A percentile compares a stretch with the other conserved stretches of the same genome.
Conservation (phyloP, 768 basidiomycete species). For the Lanmaoa pseudosensibilis region DNA sequence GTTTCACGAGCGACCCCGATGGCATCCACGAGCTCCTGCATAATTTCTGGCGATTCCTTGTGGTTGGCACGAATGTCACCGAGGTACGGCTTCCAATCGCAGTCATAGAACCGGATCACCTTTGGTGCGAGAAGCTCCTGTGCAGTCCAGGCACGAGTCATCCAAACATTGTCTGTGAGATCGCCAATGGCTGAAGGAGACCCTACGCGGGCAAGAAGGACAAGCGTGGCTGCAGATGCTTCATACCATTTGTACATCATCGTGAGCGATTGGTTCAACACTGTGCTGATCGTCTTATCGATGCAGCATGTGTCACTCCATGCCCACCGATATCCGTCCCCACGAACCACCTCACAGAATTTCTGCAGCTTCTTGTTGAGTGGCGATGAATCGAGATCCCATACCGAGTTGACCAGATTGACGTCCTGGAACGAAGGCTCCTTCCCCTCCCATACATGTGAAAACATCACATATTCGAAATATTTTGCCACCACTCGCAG, state of each 20-base stretch:
- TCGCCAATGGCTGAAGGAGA: not conserved
- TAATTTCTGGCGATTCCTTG: not conserved
- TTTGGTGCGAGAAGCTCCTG: conserved; percentile 16
- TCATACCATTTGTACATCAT: not conserved
- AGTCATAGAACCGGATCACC: conserved; percentile 8
- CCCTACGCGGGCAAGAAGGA: not conserved
- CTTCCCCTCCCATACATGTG: conserved; percentile 12
- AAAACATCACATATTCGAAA: conserved; percentile 12
- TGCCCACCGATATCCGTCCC: conserved; percentile 11
- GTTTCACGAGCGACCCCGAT: not conserved
- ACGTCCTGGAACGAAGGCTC: conserved; percentile 11
- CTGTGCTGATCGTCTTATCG: conserved; percentile 6
- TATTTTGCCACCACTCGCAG: conserved; percentile 1
- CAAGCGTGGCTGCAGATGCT: not conserved
- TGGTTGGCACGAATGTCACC: not conserved
- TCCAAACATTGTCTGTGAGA: not conserved
- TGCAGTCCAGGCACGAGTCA: conserved; percentile 15
- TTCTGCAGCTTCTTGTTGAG: conserved; percentile 3
- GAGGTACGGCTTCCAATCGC: conserved; percentile 12
- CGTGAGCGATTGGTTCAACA: conserved; percentile 6
- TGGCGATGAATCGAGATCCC: not conserved
- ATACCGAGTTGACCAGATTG: not conserved
- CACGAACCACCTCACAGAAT: conserved; percentile 7
- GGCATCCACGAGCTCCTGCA: conserved; percentile 8
- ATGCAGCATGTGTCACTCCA: conserved; percentile 17